A percentile compares a stretch with the other conserved stretches of the same genome.
Conservation (phyloP, 192 early-diverging fungal species). For the Coemansia sp. region DNA sequence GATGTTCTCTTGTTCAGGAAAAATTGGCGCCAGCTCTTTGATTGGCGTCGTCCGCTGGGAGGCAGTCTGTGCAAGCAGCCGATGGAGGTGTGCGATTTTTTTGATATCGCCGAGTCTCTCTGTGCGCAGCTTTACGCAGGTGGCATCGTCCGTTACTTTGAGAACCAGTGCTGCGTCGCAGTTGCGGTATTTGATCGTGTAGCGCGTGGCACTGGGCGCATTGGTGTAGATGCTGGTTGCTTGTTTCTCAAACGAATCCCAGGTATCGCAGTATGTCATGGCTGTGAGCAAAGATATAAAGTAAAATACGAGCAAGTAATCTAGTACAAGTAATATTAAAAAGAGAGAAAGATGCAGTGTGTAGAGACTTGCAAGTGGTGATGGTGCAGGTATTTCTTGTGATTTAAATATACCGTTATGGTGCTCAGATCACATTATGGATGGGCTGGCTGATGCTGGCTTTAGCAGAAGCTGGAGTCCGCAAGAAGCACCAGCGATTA, state of each 20-base stretch:
- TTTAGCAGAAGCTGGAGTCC: no score
- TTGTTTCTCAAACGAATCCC: slow-evolving; percentile 35
- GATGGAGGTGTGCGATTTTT: slow-evolving; percentile 30
- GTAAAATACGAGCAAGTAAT: no score
- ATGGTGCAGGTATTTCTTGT: no score
- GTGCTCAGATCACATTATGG: no score
- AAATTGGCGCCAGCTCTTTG: slow-evolving; percentile 28
- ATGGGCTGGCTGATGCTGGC: no score
- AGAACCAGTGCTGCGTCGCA: slow-evolving; percentile 33
- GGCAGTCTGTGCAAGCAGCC: slow-evolving; percentile 23
- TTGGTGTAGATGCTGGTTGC: slow-evolving; percentile 27
- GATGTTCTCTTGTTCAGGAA: no score
- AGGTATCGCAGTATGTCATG: slow-evolving; percentile 36
- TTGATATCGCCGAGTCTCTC: slow-evolving; percentile 34
- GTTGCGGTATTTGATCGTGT: slow-evolving; percentile 48
- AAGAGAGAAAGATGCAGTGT: no score
- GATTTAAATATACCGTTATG: no score
- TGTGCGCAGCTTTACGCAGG: slow-evolving; percentile 41
- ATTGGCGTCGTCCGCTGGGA: slow-evolving; percentile 15
- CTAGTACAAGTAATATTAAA: no score
- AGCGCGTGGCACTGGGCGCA: slow-evolving; percentile 28
- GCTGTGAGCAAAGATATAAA: no score
- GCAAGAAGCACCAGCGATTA: no score
- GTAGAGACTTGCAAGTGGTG: no score
- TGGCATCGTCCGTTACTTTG: slow-evolving; percentile 44